Base-by-base conservation (phyloP, 2,329 filamentous ascomycete genomes). In the Botrytis sinoallii region DNA sequence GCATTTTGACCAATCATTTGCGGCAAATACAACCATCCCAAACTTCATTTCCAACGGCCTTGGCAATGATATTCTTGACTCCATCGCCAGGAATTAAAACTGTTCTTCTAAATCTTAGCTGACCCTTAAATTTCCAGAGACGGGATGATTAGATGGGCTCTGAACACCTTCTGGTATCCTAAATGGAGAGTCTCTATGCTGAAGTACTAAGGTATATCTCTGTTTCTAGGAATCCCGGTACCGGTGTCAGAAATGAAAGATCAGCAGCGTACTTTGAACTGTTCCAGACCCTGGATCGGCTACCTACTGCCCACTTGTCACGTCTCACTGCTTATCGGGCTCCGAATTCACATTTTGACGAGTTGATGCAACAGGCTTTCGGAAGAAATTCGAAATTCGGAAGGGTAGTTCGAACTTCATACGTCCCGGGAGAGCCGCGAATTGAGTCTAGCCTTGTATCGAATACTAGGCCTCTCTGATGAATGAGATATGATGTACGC, bases 1-100 rank as follows among this genome's bases (percentile, higher is more conserved):
- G 66, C 6, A 12, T 55, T 57, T 57, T 25, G 48, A 57, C 66
- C 66, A 68, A 68, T 57, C n/a, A 57, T 68, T 55, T 9, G n/a
- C n/a, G 35, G 57, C n/a, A 44, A 32, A 12, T 40, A 7, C n/a
- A 46, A 42, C 16, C 14, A 52, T 22, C 25, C 22, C 46, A 35
- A 68, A 29, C 25, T 35, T 68, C 35, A 57, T 32, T 68, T 57
- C 10, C 35, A 57, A 57, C 52, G 66, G n/a, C 48, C 65, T 68
- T 57, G 65, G 48, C 35, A 25, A 18, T 29, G 35, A 8, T 14
- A 42, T 20, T 42, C 20, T 10, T 29, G 20, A 52, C 22, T 14
- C 9, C 48, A 52, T 32, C 32, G n/a, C 22, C 22, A 52, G 10
- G 48, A 52, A 29, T 6, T 29, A 29, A 57, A 16, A 29, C n/a